phyloP scores from a whole-genome alignment of 495 filamentous ascomycete genomes.

The Hypomontagnella monticulosa region DNA sequence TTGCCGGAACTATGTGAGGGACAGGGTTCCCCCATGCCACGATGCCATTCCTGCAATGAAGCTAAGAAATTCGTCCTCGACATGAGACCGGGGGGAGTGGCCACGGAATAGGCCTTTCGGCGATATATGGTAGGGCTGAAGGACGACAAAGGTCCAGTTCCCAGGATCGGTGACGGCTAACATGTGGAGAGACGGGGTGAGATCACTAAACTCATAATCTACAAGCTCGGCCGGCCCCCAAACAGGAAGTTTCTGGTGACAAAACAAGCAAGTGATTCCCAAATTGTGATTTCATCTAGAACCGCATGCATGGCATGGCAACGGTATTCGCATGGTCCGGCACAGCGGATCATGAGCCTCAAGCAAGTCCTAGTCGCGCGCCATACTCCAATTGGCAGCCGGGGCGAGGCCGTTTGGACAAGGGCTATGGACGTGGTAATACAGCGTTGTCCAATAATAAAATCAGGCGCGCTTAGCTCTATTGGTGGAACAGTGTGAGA shows the following conservation, averaged over 20 bases:
- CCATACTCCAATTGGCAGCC: no score
- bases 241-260: not conserved
- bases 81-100: constrained; percentile 10
- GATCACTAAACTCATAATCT: not conserved
- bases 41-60: constrained; percentile 3
- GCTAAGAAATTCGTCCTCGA: not conserved
- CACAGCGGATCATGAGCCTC: constrained; percentile 14
- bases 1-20: not conserved
- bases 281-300: constrained; percentile 10
- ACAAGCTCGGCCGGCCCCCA: not conserved
- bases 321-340: constrained; percentile 2
- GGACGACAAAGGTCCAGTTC: constrained; percentile 7
- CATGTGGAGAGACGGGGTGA: not conserved
- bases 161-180: constrained; percentile 12
- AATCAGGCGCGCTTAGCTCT: not conserved
- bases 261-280: not conserved
- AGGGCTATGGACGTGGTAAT: not conserved
- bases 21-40: not conserved
- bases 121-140: constrained; percentile 28
- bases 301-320: not conserved
- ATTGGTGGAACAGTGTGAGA: constrained; percentile 8
- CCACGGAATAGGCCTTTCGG: not conserved
- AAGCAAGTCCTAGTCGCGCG: not conserved
- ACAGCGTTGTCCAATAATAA: constrained; percentile 11
- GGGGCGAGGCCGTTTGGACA: not conserved